Evolutionary conservation across 441 rosid species (phyloP), one percentile per base, ranked within the genome.

Genomic region (Pelargonium myrrhifolium): DNA sequence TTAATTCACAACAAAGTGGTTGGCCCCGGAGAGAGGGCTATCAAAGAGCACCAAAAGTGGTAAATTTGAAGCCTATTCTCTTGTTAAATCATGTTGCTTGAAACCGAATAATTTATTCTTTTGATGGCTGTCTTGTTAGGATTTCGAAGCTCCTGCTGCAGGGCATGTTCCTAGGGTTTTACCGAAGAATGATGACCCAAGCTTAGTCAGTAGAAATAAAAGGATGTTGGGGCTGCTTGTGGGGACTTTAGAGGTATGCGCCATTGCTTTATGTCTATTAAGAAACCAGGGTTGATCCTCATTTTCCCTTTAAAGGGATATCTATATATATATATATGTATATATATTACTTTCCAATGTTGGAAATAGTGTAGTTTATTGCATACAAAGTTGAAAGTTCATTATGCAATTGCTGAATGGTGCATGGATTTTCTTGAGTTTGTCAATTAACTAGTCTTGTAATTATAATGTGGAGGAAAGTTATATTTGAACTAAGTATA

Each of bases 161-260:
- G 95, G 86, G 76, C 95, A 84, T 78, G 72, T 85, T 64, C 97
- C 98, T 6, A 85, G 98, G 86, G 83, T 85, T 70, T 76, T 93
- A 56, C 97, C 95, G 0, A 90, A 85, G 86, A 72, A 90, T 71
- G 97, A 93, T 78, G 98, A 93, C 84, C 98, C 96, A 45, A 90
- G 83, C 45, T 75, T 90, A 79, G 89, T 93, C 72, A 89, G 77
- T 75, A 84, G 98, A 79, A 93, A 93, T 78, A 93, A 81, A 79
- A 84, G 98, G 79, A 93, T 93, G 96, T 71, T 90, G 66, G 98
- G 96, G 35, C 95, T 88, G 78, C 97, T 93, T 75, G 79, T 87
- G 72, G 98, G 98, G 65, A 93, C 98, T 69, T 79, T 93, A 78
- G 98, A 93, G 97, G 97, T 93, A 83, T 72, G 76, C 22, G 24